Evolutionary conservation across 176 grass and related monocot genomes (phyloP), one percentile per base, ranked within the genome.

Genomic region (Avena atlantica): DNA sequence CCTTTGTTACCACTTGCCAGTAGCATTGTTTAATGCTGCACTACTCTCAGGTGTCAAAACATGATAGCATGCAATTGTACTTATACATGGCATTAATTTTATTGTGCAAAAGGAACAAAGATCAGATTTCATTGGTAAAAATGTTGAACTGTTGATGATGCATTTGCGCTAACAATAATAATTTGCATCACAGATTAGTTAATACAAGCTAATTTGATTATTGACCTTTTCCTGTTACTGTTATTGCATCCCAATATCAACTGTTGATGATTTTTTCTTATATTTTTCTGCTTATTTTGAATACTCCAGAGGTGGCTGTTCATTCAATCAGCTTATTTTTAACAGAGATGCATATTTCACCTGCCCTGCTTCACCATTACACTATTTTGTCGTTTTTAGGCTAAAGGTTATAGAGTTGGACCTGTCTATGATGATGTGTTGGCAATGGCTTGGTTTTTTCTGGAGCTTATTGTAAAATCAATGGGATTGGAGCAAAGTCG

Each of bases 381-480:
- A 52, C 36, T 65, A 17, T 86, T 85, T 60, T 87, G 51, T 29
- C 40, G 75, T 91, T 78, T 78, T 13, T 88, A 99, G 97, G 97
- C 97, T 29, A 99, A 99, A 97, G 97, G 97, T 45, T 99, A 99
- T 90, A 91, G 97, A 86, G 97, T 99, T 83, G 97, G 97, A n/a
- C 97, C 97, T n/a, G 97, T 99, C 76, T 99, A 99, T 87, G 97
- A 99, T 92, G 97, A 99, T 90, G 97, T 99, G 13, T 87, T 99
- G 92, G 94, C 97, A 88, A 99, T 99, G 97, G 92, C 97, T 78
- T 99, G 97, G 97, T 99, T 99, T 89, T 99, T 99, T 86, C 84
- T 99, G 91, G 97, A 99, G 89, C 94, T 99, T 86, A 93, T 97
- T 90, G 97, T 94, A 24, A 99, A 99, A 89, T 99, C 97, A 89